Evolutionary conservation across 176 grass and related monocot species (phyloP), one percentile per base, ranked within the genome.

Genomic region (Pharus latifolius): DNA sequence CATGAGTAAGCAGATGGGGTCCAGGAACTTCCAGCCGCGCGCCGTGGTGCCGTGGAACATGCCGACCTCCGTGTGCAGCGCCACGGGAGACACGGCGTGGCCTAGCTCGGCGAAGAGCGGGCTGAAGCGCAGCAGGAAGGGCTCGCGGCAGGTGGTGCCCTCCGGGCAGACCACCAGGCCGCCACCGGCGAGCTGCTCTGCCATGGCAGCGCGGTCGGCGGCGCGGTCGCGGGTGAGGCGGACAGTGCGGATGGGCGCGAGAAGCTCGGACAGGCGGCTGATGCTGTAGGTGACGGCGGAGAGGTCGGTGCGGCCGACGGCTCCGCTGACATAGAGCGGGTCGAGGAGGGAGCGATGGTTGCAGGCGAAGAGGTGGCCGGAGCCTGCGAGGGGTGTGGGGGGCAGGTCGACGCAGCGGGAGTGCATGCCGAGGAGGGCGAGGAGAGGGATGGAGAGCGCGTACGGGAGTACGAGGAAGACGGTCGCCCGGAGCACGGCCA

Each of bases 21-120:
- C 94, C 15, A 98, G 44, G 19, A 69, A 74, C 83, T 98, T 98
- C 49, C 57, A 73, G 0, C 89, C 87, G 2, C 84, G 75, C 0
- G 89, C 89, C 31, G 94, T 90, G 7, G 89, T 98, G 37, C 83
- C 89, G 29, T 97, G 88, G 82, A 97, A 97, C 86, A 98, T 90
- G 54, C 16, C 37, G 52, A 69, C 81, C 22, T 18, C 20, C 22
- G 79, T 59, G 52, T 78, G 74, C 42, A 97, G 45, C n/a, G 89
- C 94, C 29, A 97, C 89, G 0, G 89, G 89, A 17, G 63, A 47
- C 25, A 93, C 61, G 57, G 67, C 55, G 35, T 32, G 55, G 7
- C 79, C 82, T 10, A 93, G 81, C 78, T 98, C 94, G 0, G 87
- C 78, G 40, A 89, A 91, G 40, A 96, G 85, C 4, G 88, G 75